Evolutionary conservation across 441 rosid species (phyloP), one percentile per base, ranked within the genome.

Genomic region (Populus hybrid): DNA sequence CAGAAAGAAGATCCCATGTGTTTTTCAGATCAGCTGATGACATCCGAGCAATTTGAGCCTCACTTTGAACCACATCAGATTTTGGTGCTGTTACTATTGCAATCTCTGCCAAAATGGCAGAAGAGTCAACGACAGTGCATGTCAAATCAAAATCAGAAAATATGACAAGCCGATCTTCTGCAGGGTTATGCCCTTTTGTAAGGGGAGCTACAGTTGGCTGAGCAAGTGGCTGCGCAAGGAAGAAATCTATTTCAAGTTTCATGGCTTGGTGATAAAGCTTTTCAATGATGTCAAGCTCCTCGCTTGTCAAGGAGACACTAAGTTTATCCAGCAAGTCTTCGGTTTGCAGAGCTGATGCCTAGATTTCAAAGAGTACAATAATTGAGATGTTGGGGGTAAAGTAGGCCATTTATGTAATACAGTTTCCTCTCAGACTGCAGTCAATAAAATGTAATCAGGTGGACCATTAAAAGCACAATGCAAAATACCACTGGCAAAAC

Each of bases 131-230:
- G 77, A 87, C 90, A 0, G 99, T 79, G 89, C 99, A 95, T 40
- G 98, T 91, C 87, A 95, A 89, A 87, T 97, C 99, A 86, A 97
- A 97, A 85, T 95, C 98, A 79, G 95, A 89, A 83, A 95, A 97
- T 86, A 95, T 86, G 85, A 88, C 73, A 57, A 92, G 84, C 61
- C 79, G 88, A 75, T 88, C 89, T 74, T 82, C 88, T 23, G 79
- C 85, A 75, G 89, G 88, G 79, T 85, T 86, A 64, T 86, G 93
- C 79, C 69, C 87, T 80, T 85, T 89, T 69, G 83, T 81, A 78
- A 97, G 83, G 81, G 99, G 98, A 80, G 86, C 92, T 72, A 88
- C 81, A 74, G 90, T 88, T 32, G 91, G 91, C 84, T 94, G 97
- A 74, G 73, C 75, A 83, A 89, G 83, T 21, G 85, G 92, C 86